Base-by-base conservation (phyloP, 345 rosid genomes). In the Pugionium cornutum region DNA sequence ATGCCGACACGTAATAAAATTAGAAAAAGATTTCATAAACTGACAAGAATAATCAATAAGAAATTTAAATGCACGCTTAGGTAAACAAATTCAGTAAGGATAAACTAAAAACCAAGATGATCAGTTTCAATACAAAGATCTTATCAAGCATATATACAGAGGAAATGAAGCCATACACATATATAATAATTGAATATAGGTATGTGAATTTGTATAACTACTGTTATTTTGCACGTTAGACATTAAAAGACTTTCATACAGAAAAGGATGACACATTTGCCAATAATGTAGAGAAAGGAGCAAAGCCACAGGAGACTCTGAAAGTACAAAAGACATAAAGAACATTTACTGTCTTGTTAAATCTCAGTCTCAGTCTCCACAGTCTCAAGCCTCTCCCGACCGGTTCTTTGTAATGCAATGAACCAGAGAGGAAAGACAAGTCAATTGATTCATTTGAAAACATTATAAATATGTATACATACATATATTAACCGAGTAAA, bases 301-400 rank as follows among this genome's bases (percentile, higher is more conserved):
- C 58, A 62, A 75, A 74, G 7, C 42, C 64, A 83, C 90, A 81
- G 87, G 89, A 76, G 83, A 84, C 81, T 83, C 77, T 73, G 64
- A 84, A 72, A 82, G 87, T 76, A 75, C 66, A 45, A 74, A 75
- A 81, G 73, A 73, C 89, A 88, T 45, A 83, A 82, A 80, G 97
- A 86, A 88, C 86, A 79, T 78, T 78, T 80, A 61, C 64, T 69
- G 88, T 78, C 81, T 82, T 72, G 90, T 79, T 86, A 78, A 82
- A 83, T 86, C 89, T 65, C 58, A 71, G 69, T 63, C 67, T 68
- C 53, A 60, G 77, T 62, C 56, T 65, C 63, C 53, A 78, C 75
- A 83, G 80, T 75, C 76, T 73, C 77, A 76, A 73, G 56, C 69
- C 68, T 76, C 83, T 73, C 18, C 0, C 18, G 18, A 18, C 18